Percentiles rank a stretch among this genome's conserved stretches.
Evolutionary conservation across 139 green algal species (phyloP).

Genomic region (Chlamydomonas sp.): DNA sequence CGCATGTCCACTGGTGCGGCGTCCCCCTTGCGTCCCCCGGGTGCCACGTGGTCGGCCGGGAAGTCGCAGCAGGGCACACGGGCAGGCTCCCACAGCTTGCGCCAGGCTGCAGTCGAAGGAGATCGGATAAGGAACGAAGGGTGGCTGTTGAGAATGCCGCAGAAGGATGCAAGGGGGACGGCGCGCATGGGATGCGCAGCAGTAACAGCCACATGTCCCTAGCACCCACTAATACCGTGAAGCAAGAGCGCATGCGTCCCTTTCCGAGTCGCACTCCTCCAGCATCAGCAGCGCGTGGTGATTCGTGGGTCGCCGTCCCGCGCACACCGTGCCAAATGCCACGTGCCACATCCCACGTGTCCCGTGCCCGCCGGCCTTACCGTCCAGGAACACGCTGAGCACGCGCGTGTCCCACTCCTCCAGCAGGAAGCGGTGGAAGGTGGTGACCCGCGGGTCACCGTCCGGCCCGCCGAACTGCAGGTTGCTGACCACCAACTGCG

Average conservation of each 20-base stretch:
- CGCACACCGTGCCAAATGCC: too few species aligned
- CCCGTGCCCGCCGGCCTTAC: not conserved
- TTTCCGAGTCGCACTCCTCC: too few species aligned
- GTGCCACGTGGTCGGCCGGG: constrained; percentile 43
- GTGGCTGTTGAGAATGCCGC: not conserved
- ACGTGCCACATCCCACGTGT: not conserved
- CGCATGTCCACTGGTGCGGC: constrained; percentile 41
- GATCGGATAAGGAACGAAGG: not conserved
- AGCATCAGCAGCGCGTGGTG: too few species aligned
- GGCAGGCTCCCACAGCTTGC: constrained; percentile 40
- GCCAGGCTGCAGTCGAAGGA: constrained; percentile 15
- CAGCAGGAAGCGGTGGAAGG: constrained; percentile 52
- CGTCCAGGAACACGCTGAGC: constrained; percentile 48
- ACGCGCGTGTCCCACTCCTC: constrained; percentile 44
- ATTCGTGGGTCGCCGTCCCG: too few species aligned
- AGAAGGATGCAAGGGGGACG: not conserved
- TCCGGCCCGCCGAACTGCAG: constrained; percentile 12
- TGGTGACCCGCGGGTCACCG: constrained; percentile 37
- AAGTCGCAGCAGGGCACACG: constrained; percentile 51
- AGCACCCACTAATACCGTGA: not conserved
- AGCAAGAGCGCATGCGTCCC: too few species aligned
- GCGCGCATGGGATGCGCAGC: not conserved
- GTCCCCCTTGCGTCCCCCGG: constrained; percentile 31
- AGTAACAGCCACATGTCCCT: not conserved
- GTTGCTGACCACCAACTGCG: constrained; percentile 46